Evolutionary conservation across 2,329 filamentous ascomycete species (phyloP).

Genomic region (Ascochyta koolunga): DNA sequence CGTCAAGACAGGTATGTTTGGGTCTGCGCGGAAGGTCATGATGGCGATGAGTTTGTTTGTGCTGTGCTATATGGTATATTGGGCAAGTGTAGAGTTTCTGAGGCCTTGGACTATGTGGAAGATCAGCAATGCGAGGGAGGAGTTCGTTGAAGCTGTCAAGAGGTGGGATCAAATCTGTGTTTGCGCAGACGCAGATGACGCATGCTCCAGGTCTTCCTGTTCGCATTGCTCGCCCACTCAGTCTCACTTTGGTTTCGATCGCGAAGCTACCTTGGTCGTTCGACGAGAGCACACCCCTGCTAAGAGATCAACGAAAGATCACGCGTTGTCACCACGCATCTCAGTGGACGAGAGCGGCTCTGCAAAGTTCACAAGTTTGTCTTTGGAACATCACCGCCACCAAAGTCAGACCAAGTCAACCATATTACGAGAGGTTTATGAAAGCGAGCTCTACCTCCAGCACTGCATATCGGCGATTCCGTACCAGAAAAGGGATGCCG

Average conservation of each 20-base stretch:
- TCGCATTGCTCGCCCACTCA: not conserved
- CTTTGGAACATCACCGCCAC: not conserved
- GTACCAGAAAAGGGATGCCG: not conserved
- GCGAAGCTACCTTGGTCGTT: not conserved
- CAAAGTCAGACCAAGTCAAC: not conserved
- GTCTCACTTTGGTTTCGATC: not conserved
- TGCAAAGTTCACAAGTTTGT: not conserved
- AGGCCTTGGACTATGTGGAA: slow-evolving; percentile 4
- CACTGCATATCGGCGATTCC: slow-evolving; percentile 8
- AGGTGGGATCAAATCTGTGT: not conserved
- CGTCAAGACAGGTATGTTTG: slow-evolving; percentile 26
- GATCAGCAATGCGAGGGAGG: slow-evolving; percentile 4
- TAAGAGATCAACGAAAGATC: not conserved
- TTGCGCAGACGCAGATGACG: not conserved
- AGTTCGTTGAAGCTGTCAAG: slow-evolving; percentile 10
- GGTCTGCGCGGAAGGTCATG: slow-evolving; percentile 27
- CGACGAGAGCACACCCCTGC: not conserved
- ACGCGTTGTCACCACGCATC: not conserved
- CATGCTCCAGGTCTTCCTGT: not conserved
- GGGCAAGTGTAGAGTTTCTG: slow-evolving; percentile 5
- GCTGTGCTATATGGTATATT: slow-evolving; percentile 11
- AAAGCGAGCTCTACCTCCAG: slow-evolving; percentile 5
- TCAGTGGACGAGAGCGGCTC: not conserved
- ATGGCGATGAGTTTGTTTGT: slow-evolving; percentile 20
- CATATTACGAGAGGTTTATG: not conserved